phyloP scores from a whole-genome alignment of 2,329 filamentous ascomycete genomes.

The Pseudogymnoascus pannorum region DNA sequence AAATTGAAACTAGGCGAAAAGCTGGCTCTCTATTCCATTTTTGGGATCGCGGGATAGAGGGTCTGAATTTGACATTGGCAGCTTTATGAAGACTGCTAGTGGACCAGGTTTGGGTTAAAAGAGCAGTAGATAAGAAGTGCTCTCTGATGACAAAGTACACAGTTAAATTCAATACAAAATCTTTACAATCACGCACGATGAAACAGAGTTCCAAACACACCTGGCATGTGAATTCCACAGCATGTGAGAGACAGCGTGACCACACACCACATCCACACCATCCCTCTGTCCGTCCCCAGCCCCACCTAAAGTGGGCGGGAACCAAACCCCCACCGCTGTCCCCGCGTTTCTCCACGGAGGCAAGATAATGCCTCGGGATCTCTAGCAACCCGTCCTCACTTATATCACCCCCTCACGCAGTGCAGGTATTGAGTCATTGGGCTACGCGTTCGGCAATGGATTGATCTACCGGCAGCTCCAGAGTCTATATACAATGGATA shows the following conservation, averaged over 20 bases:
- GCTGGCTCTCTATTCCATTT: not conserved
- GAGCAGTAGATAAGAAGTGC: not conserved
- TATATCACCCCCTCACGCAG: constrained; percentile 1
- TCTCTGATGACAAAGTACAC: not conserved
- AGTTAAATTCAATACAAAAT: not conserved
- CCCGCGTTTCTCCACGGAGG: not conserved
- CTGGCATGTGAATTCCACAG: constrained; percentile 5
- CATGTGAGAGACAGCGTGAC: constrained; percentile 3
- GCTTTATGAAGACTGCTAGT: not conserved
- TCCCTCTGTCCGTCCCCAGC: not conserved
- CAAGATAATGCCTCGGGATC: constrained; percentile 2
- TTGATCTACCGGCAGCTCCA: constrained; percentile 2
- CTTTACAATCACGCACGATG: not conserved
- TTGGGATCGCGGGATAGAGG: not conserved
- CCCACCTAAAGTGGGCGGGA: not conserved
- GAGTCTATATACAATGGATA: constrained; percentile 9
- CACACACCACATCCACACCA: not conserved
- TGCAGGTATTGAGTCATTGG: not conserved
- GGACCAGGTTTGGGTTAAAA: not conserved
- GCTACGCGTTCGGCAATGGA: not conserved
- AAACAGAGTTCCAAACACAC: not conserved
- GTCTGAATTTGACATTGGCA: not conserved
- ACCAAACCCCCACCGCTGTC: not conserved
- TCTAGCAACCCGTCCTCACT: not conserved
- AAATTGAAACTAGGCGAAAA: not conserved